Evolutionary conservation across 2,329 filamentous ascomycete genomes (phyloP), one percentile per base, ranked within the genome.

Genomic region (Onygenales sp.): DNA sequence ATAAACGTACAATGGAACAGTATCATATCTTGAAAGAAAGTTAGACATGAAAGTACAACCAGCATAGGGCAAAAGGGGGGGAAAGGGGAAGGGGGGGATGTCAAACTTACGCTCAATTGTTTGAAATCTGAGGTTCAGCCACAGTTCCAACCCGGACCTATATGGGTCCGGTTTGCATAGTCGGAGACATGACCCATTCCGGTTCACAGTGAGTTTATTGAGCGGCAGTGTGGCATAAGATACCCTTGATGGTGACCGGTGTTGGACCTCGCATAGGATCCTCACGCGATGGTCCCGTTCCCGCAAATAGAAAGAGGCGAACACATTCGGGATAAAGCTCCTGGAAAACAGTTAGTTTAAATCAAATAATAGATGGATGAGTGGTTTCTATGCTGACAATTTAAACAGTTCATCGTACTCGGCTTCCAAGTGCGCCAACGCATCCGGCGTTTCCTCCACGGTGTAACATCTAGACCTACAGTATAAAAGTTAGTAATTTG

Each of bases 1-100:
- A 82, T 64, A 53, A 81, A 76, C 0, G 76, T 77, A 56, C 73
- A 77, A 62, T 78, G 80, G 64, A 83, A 82, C 1, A 80, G 62
- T 2, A 80, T 76, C 74, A 83, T 76, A 47, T 72, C 76, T 79
- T 45, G 3, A 33, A 10, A 33, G 35, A 35, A n/a, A 36, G 36
- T 54, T 39, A 45, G 47, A 33, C 54, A 45, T 32, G 45, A 56
- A 51, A 27, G 21, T 27, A 27, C 21, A 56, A 33, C 8, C 32
- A 39, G 8, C 38, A 11, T 14, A 35, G 13, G 38, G 13, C 31
- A 6, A 6, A n/a, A 32, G 17, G 17, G 17, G 17, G 17, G 17
- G 17, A 39, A 38, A 36, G 5, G 13, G 8, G 51, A 44, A 10
- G 36, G 6, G 31, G 9, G 3, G 21, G 6, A 39, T 17, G 17